Evolutionary conservation across 768 basidiomycete genomes (phyloP), one percentile per base, ranked within the genome.

Genomic region (Lactarius sanguifluus): DNA sequence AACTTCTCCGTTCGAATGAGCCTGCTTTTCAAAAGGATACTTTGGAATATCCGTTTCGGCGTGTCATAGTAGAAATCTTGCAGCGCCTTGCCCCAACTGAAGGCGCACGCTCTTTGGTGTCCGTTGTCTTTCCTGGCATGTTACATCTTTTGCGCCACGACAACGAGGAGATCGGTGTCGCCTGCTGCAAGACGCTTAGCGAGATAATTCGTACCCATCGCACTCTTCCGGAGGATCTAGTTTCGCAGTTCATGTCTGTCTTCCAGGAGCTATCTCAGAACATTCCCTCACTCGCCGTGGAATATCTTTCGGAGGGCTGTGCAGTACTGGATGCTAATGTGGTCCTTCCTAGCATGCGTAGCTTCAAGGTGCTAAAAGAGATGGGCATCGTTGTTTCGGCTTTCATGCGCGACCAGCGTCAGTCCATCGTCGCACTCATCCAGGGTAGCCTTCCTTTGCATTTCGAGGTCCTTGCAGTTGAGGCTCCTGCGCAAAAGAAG

Each of bases 341-440:
- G 20, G 79, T 89, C 43, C 78, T 90, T n/a, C 86, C 86, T 9
- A 87, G 90, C 57, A 84, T 89, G 62, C 85, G 86, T 65, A 96
- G 94, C 74, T 95, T 97, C 82, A 98, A 97, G 77, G 91, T 97
- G 12, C 80, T 98, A 13, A 89, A 92, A 16, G 97, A 99, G 78
- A 90, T 96, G 82, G 92, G 92, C 6, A 90, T 96, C 81, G 88
- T 93, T 15, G 87, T 96, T 74, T 91, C 95, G 34, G 86, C 94
- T 32, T 90, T 97, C 77, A 89, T 91, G 67, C 96, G 98, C 76
- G 84, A 86, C 45, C 89, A 92, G 70, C 84, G 88, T 54, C 77
- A 80, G 9, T 76, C 90, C 67, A 87, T 92, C 59, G 78, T 83
- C 16, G 80, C 87, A 2, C 81, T 86, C 18, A 83, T 96, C 66